Evolutionary conservation across 2,329 filamentous ascomycete species (phyloP).

Genomic region (Trichoderma polysporum): DNA sequence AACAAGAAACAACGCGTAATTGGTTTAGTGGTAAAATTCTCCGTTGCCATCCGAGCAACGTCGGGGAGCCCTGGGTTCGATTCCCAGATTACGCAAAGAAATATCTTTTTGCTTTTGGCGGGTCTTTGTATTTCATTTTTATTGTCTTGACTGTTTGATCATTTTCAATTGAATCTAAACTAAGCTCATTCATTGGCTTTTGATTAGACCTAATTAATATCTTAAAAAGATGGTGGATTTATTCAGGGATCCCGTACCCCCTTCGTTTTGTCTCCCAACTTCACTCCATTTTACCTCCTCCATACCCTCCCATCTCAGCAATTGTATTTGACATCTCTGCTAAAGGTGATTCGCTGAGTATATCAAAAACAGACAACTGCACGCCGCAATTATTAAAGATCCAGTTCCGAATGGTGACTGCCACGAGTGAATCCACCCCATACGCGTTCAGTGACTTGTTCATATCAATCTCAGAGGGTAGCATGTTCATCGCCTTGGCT

Average conservation of each 20-base stretch:
- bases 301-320: conserved; percentile 35
- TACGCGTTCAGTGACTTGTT: conserved; percentile 44
- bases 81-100: conserved; percentile 29
- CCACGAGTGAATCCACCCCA: conserved; percentile 54
- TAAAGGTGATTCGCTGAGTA: conserved; percentile 45
- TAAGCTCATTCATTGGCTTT: background rate
- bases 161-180: background rate
- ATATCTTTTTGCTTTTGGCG: background rate
- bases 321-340: conserved; percentile 38
- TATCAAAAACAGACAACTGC: conserved; percentile 48
- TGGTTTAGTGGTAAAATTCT: conserved; percentile 36
- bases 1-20: conserved; percentile 15
- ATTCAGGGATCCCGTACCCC: background rate
- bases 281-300: conserved; percentile 13
- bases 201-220: too few relatives aligned
- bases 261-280: background rate
- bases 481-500: conserved; percentile 46
- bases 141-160: background rate
- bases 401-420: conserved; percentile 54
- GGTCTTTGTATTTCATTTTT: background rate
- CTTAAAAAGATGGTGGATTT: too few relatives aligned
- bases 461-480: conserved; percentile 45
- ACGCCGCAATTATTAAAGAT: conserved; percentile 45
- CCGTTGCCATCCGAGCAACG: conserved; percentile 33
- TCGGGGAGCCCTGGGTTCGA: conserved; percentile 38